Conservation (phyloP, 305 asterid species). For the Fraxinus baroniana region DNA sequence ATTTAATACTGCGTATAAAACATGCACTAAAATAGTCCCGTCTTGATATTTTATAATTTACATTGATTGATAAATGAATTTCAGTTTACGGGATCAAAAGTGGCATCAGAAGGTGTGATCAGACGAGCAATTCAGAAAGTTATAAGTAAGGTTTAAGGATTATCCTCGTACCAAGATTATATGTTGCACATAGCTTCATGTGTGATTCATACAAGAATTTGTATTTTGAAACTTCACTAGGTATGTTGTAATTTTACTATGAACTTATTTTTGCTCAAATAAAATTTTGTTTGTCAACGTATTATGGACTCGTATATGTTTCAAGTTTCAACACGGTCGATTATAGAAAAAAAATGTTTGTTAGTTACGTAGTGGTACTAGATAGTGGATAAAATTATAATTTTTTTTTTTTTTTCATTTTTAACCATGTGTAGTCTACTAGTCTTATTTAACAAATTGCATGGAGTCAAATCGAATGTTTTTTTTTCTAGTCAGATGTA, state of each 20-base stretch:
- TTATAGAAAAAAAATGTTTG: not conserved
- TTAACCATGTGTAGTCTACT: not conserved
- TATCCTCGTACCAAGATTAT: slow-evolving; percentile 1
- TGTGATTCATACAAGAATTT: slow-evolving; percentile 19
- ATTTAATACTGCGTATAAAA: not conserved
- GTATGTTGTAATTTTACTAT: slow-evolving; percentile 3
- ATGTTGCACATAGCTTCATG: slow-evolving; percentile 1
- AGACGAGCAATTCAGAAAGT: slow-evolving; percentile 56
- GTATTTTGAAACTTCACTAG: slow-evolving; percentile 7
- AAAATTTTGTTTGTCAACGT: not conserved
- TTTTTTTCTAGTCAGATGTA: not conserved
- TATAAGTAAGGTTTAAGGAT: slow-evolving; percentile 36
- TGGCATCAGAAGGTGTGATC: slow-evolving; percentile 50
- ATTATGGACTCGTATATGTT: not conserved
- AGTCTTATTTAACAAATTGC: too few relatives aligned
- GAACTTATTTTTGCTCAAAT: not conserved
- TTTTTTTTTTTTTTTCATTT: too few relatives aligned
- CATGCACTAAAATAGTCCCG: not conserved
- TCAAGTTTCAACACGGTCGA: not conserved
- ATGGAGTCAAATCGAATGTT: not conserved
- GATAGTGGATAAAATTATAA: not conserved
- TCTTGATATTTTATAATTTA: not conserved
- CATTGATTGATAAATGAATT: not conserved
- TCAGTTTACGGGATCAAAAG: slow-evolving; percentile 55
- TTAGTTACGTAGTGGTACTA: too few relatives aligned